Percentiles rank a stretch among this genome's conserved stretches.
Evolutionary conservation across 2,329 filamentous ascomycete genomes (phyloP).

Genomic region (Aspergillus brasiliensis): DNA sequence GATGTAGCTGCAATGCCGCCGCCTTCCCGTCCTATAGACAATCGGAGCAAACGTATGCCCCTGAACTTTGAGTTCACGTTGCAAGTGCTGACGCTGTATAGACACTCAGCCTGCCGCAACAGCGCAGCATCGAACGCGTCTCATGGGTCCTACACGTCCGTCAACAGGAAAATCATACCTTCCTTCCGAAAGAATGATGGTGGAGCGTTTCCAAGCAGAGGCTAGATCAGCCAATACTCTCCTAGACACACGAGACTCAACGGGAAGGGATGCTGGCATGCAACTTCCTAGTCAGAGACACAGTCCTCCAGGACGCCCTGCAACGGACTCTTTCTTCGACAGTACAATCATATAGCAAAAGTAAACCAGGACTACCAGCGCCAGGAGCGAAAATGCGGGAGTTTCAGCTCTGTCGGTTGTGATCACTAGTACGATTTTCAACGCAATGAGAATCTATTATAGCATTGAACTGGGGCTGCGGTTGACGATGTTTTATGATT

Average conservation of each 20-base stretch:
- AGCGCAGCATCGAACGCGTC: conserved; percentile 29
- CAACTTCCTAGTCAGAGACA: background rate
- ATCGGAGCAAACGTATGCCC: conserved; percentile 27
- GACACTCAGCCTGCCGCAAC: conserved; percentile 5
- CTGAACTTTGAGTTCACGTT: too few species aligned
- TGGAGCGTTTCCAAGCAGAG: background rate
- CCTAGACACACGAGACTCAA: background rate
- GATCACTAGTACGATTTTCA: too few species aligned
- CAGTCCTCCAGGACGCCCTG: background rate
- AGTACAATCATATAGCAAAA: background rate
- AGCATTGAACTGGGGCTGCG: too few species aligned
- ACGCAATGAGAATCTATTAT: too few species aligned
- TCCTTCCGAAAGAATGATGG: conserved; percentile 15
- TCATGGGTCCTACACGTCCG: conserved; percentile 18
- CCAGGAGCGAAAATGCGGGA: too few species aligned
- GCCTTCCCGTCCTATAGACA: conserved; percentile 27
- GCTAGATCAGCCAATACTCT: background rate
- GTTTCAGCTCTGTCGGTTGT: too few species aligned
- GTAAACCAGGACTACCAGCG: background rate
- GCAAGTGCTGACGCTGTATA: background rate
- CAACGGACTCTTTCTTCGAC: background rate
- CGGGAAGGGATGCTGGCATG: background rate
- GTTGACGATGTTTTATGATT: too few species aligned
- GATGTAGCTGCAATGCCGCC: conserved; percentile 33
- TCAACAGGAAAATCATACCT: conserved; percentile 21